A percentile compares a stretch with the other conserved stretches of the same genome.
phyloP scores from a whole-genome alignment of 1,139 yeast genomes.

The Yamadazyma atlantica region DNA sequence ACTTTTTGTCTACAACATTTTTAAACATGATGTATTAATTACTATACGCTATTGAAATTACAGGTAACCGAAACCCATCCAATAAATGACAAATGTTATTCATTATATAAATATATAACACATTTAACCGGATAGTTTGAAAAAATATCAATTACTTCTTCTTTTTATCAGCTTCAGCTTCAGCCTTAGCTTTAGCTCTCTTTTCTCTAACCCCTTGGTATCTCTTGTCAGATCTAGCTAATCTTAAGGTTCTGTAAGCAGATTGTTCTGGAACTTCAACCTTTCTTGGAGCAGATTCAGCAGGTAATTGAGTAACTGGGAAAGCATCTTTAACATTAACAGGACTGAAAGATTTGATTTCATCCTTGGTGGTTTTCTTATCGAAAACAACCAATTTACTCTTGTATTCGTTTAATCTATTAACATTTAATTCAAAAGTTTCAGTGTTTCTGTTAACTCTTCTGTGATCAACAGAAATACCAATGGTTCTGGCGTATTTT shows the following conservation, averaged over 20 bases:
- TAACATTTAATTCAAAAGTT: conserved; percentile 91
- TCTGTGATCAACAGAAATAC: conserved; percentile 99
- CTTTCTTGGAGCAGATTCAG: conserved; percentile 84
- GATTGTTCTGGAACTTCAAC: conserved; percentile 81
- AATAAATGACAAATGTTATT: neutral
- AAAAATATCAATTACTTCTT: conserved; percentile 74
- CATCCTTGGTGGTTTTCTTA: conserved; percentile 76
- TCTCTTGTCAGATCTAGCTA: conserved; percentile 92
- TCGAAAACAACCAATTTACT: conserved; percentile 95
- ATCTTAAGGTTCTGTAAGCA: conserved; percentile 95
- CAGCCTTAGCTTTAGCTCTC: conserved; percentile 97
- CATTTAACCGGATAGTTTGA: neutral
- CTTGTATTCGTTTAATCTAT: conserved; percentile 95
- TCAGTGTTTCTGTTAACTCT: conserved; percentile 98
- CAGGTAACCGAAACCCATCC: neutral
- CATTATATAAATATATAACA: conserved; percentile 2
- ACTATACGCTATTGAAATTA: neutral
- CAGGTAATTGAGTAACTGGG: conserved; percentile 84
- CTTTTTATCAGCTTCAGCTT: conserved; percentile 97
- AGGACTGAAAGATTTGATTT: conserved; percentile 70
- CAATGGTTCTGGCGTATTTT: conserved; percentile 96
- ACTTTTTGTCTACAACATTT: too few relatives aligned
- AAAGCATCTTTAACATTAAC: conserved; percentile 76
- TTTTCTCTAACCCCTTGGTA: conserved; percentile 95
- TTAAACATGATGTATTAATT: neutral